A percentile compares a stretch with the other conserved stretches of the same genome.
phyloP scores from a whole-genome alignment of 192 early-diverging fungal genomes.

The Dimargaris verticillata region DNA sequence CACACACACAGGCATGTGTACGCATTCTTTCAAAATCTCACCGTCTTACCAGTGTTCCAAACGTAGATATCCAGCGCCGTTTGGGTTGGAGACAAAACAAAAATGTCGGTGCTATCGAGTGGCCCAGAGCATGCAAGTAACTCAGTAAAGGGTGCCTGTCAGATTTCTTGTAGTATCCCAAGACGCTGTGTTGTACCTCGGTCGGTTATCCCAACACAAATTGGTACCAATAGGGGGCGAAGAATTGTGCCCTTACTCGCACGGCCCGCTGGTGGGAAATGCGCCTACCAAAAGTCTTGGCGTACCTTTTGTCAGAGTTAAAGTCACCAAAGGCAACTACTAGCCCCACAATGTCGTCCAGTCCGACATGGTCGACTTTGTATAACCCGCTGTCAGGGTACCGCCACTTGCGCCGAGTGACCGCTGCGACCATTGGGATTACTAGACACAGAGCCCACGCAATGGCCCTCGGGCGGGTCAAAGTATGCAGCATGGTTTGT shows the following conservation, averaged over 20 bases:
- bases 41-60: conserved; percentile 42
- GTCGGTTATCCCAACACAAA: too few relatives aligned
- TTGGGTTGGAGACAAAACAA: conserved; percentile 53
- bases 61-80: conserved; percentile 43
- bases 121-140: background rate
- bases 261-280: background rate
- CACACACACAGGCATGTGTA: too few relatives aligned
- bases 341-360: conserved; percentile 47
- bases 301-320: conserved; percentile 60
- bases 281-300: background rate
- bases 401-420: conserved; percentile 17
- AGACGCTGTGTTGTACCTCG: too few relatives aligned
- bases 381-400: conserved; percentile 40
- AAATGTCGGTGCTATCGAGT: conserved; percentile 56
- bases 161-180: too few relatives aligned
- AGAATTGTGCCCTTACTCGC: too few relatives aligned
- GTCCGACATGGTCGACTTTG: conserved; percentile 36
- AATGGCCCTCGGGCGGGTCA: too few relatives aligned
- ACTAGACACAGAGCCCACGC: too few relatives aligned
- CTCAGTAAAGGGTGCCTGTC: too few relatives aligned
- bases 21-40: too few relatives aligned
- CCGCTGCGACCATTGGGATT: background rate
- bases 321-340: conserved; percentile 78
- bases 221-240: too few relatives aligned
- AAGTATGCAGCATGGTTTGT: too few relatives aligned